phyloP scores from a whole-genome alignment of 495 filamentous ascomycete genomes.

The Jackrogersella minutella region DNA sequence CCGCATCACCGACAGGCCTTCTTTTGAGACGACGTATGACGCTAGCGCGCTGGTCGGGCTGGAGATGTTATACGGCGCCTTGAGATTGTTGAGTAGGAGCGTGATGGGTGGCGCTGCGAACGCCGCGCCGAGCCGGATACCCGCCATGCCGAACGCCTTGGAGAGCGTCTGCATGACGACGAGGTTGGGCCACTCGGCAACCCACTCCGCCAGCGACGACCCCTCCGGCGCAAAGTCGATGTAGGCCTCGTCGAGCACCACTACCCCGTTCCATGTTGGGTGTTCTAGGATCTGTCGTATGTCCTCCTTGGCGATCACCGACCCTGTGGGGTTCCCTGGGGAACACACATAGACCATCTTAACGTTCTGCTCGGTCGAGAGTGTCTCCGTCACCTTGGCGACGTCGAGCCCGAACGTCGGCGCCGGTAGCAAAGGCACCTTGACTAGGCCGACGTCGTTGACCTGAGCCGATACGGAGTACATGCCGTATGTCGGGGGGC shows the following conservation, averaged over 20 bases:
- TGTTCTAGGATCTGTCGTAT: constrained; percentile 79
- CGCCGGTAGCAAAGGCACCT: constrained; percentile 72
- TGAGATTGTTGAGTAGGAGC: constrained; percentile 81
- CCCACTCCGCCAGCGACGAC: constrained; percentile 90
- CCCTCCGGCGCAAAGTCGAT: constrained; percentile 88
- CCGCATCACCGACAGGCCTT: constrained; percentile 75
- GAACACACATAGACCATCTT: constrained; percentile 93
- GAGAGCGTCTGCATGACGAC: constrained; percentile 97
- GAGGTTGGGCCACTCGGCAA: constrained; percentile 91
- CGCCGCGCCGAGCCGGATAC: constrained; percentile 78
- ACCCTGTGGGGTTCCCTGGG: constrained; percentile 91
- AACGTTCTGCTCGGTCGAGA: constrained; percentile 71
- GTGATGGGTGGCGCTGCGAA: constrained; percentile 69
- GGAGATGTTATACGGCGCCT: constrained; percentile 95
- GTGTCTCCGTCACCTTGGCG: constrained; percentile 67
- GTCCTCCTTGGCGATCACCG: constrained; percentile 77
- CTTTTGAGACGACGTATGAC: constrained; percentile 68
- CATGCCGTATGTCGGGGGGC: constrained; percentile 98
- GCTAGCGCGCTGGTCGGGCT: constrained; percentile 86
- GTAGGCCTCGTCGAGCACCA: constrained; percentile 95
- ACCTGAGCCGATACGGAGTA: constrained; percentile 92
- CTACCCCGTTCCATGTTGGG: constrained; percentile 93
- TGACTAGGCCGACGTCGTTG: constrained; percentile 88
- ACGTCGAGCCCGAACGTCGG: constrained; percentile 75
- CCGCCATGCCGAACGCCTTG: constrained; percentile 95